These are phyloP conservation scores for Termitomyces sp. DNA, from an alignment of 768 basidiomycete species.

Conservation along the genomic window DNA sequence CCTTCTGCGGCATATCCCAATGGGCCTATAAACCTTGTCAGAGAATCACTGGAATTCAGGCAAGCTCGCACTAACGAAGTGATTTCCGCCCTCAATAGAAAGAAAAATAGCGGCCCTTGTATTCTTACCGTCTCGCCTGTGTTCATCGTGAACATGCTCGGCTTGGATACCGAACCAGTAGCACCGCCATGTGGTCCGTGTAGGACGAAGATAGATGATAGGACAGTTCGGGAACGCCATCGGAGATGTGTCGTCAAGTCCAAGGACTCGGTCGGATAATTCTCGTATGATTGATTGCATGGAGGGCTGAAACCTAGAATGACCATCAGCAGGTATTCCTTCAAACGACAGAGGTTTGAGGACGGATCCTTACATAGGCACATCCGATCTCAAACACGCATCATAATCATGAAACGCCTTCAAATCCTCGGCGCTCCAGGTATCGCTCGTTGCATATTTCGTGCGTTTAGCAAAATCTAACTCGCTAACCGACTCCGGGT, in stretches of 20 bases:
- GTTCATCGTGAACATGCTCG: conserved; percentile 17
- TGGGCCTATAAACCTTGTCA: conserved; percentile 7
- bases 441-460: conserved; percentile 12
- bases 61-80: conserved; percentile 26
- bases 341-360: background rate
- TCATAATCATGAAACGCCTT: conserved; percentile 13
- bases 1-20: conserved; percentile 8
- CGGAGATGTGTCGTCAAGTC: conserved; percentile 14
- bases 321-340: background rate
- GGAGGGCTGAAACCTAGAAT: conserved; percentile 14
- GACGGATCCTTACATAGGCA: conserved; percentile 16
- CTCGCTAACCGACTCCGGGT: conserved; percentile 14
- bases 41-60: background rate
- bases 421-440: conserved; percentile 19
- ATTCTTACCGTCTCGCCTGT: conserved; percentile 12
- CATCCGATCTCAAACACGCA: conserved; percentile 16
- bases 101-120: conserved; percentile 21
- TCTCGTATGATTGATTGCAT: conserved; percentile 19
- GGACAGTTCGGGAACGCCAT: conserved; percentile 8
- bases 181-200: conserved; percentile 19
- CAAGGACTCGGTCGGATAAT: conserved; percentile 17
- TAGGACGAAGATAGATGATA: conserved; percentile 19
- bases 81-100: conserved; percentile 24
- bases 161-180: conserved; percentile 20
- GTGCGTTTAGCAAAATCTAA: conserved; percentile 20